phyloP scores from a whole-genome alignment of 2,329 filamentous ascomycete genomes.

The Penicillium sp. region DNA sequence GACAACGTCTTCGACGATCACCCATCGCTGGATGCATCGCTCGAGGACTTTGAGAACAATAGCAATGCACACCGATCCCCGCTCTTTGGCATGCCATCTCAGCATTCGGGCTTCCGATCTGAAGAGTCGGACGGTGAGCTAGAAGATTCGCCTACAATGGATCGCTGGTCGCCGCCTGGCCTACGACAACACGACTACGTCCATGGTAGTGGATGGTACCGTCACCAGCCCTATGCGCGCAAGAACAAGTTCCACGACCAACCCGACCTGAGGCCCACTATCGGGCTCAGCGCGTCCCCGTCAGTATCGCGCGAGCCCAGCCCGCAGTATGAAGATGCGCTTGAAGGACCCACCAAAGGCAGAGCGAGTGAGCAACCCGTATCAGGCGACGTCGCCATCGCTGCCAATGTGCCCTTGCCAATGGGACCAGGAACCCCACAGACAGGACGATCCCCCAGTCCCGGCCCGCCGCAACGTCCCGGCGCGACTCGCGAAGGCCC shows the following conservation, averaged over 20 bases:
- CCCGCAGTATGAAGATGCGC: conserved; percentile 63
- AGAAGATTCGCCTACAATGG: conserved; percentile 41
- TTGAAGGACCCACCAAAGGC: conserved; percentile 45
- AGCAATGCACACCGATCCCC: conserved; percentile 54
- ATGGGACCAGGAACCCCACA: conserved; percentile 59
- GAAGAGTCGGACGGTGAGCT: conserved; percentile 51
- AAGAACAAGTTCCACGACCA: conserved; percentile 36
- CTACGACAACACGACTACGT: conserved; percentile 57
- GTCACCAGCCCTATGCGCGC: conserved; percentile 55
- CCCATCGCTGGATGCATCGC: conserved; percentile 63
- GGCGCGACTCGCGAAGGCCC: conserved; percentile 22
- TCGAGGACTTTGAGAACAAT: conserved; percentile 65
- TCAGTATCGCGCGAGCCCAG: conserved; percentile 61
- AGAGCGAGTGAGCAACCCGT: conserved; percentile 29
- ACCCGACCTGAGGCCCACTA: conserved; percentile 47
- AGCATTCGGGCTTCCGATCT: conserved; percentile 68
- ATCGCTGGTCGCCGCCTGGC: conserved; percentile 69
- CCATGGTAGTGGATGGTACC: conserved; percentile 61
- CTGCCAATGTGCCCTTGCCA: conserved; percentile 60
- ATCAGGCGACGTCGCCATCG: conserved; percentile 33
- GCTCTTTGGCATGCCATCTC: conserved; percentile 59
- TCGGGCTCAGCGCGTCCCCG: conserved; percentile 46
- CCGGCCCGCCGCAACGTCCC: conserved; percentile 45
- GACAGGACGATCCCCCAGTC: conserved; percentile 61
- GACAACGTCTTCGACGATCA: conserved; percentile 61